These are phyloP conservation scores for Cladosporium cucumerinum DNA, from an alignment of 2,329 filamentous ascomycete species.

Conservation along the genomic window DNA sequence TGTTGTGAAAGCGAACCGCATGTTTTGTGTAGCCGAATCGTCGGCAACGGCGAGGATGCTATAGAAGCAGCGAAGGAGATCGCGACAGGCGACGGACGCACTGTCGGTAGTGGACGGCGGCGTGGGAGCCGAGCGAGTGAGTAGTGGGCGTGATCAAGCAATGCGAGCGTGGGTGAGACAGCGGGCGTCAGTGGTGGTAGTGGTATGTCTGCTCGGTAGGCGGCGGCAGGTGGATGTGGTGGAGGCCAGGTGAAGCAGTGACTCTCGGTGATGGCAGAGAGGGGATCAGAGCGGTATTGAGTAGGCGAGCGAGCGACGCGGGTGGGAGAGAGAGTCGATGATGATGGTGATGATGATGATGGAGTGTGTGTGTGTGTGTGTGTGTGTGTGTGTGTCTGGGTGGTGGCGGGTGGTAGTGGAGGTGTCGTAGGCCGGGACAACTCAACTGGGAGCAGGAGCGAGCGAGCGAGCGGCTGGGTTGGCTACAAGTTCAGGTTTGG, in stretches of 20 bases:
- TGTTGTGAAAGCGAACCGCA: constrained; percentile 18
- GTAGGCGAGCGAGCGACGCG: constrained; percentile 11
- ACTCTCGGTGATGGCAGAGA: not conserved
- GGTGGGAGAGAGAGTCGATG: constrained; percentile 6
- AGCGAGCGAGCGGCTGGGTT: not conserved
- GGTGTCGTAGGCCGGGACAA: constrained; percentile 4
- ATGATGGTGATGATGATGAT: constrained; percentile 16
- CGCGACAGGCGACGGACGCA: constrained; percentile 6
- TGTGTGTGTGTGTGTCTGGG: not conserved
- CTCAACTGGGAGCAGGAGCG: constrained; percentile 7
- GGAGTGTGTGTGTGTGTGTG: not conserved
- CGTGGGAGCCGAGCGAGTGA: constrained; percentile 10
- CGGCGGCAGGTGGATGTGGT: not conserved
- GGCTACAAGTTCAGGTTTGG: constrained; percentile 9
- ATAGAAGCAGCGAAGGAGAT: not conserved
- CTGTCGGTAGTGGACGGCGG: not conserved
- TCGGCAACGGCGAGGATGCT: constrained; percentile 7
- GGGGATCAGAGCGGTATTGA: not conserved
- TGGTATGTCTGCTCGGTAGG: constrained; percentile 8
- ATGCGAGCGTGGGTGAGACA: constrained; percentile 14
- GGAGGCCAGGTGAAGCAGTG: not conserved
- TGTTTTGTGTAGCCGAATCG: constrained; percentile 10
- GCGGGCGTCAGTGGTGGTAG: not conserved
- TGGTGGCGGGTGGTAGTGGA: not conserved
- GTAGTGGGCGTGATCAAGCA: constrained; percentile 7